Evolutionary conservation across 2,329 filamentous ascomycete genomes (phyloP), one percentile per base, ranked within the genome.

Genomic region (Epichloe hybrida): DNA sequence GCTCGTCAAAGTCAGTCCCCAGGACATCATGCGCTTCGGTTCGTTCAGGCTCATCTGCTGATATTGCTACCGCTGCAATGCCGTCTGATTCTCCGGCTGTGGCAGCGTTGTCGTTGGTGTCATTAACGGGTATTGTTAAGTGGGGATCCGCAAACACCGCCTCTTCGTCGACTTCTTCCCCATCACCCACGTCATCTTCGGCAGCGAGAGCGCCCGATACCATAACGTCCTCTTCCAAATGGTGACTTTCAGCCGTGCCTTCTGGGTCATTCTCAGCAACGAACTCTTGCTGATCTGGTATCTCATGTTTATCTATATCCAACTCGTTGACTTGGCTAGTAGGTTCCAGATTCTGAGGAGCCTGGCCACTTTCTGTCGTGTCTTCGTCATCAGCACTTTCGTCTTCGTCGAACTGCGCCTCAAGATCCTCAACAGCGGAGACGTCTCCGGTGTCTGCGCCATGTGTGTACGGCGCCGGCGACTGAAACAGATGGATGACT

Each of bases 401-500:
- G 35, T 59, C 57, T 15, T 54, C 57, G 34, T 62, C 59, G 17
- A 60, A 13, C 8, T 44, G 47, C 5, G 38, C 48, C 21, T 41
- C 49, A 20, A 40, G 15, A 46, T 51, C 46, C 17, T 51, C 49
- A n/a, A 12, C 43, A 12, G 38, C 38, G 15, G 48, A 45, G 20
- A 44, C 21, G 21, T 38, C 52, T n/a, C 37, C 46, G 20, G 9
- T 39, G 15, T 23, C 45, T 13, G 23, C 35, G 36, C 11, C 37
- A 37, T 39, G 35, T 12, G 21, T 6, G 45, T 27, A 21, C 36
- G 34, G 17, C 35, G 45, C n/a, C 17, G 60, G 63, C 6, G 62
- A 56, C 46, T 63, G 61, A 50, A 71, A 72, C 1, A 66, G 54
- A 49, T 70, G 65, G 13, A 66, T 63, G 44, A 72, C 62, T 55